Evolutionary conservation across 1,284 basidiomycete genomes (phyloP).

Genomic region (Tausonia pullulans): DNA sequence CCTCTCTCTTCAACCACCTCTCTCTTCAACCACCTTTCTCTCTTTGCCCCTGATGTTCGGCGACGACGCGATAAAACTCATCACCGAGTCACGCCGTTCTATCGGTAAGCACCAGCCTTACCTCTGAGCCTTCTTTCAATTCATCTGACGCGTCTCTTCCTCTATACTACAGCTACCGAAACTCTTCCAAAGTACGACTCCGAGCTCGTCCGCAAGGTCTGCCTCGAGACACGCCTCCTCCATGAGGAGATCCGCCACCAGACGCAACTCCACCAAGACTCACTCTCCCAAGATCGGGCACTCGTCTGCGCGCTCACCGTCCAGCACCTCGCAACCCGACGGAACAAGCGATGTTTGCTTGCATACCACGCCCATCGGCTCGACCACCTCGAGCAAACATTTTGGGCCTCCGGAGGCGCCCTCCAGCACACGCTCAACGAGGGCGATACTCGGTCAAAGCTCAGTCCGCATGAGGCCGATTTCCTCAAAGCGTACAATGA

Average conservation of each 20-base stretch:
- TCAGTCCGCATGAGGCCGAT: slow-evolving; percentile 83
- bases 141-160: too few species aligned
- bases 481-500: slow-evolving; percentile 74
- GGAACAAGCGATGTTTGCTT: slow-evolving; percentile 87
- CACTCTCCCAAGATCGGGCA: slow-evolving; percentile 32
- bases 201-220: slow-evolving; percentile 66
- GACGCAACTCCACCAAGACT: slow-evolving; percentile 40
- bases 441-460: slow-evolving; percentile 58
- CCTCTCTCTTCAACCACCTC: too few species aligned
- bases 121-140: too few species aligned
- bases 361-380: slow-evolving; percentile 81
- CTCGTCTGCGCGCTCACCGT: slow-evolving; percentile 63
- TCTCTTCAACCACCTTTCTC: too few species aligned
- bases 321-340: slow-evolving; percentile 71
- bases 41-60: too few species aligned
- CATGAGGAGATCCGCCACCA: slow-evolving; percentile 36
- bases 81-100: too few species aligned
- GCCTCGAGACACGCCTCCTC: slow-evolving; percentile 68
- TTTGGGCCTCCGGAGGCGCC: slow-evolving; percentile 88
- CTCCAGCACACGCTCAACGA: slow-evolving; percentile 71
- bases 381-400: slow-evolving; percentile 68
- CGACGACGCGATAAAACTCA: too few species aligned
- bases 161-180: slow-evolving; percentile 43
- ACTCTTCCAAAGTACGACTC: slow-evolving; percentile 88
- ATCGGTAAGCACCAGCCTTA: too few species aligned